Conservation (phyloP, 2,329 filamentous ascomycete species). For the Aschersonia sp. region DNA sequence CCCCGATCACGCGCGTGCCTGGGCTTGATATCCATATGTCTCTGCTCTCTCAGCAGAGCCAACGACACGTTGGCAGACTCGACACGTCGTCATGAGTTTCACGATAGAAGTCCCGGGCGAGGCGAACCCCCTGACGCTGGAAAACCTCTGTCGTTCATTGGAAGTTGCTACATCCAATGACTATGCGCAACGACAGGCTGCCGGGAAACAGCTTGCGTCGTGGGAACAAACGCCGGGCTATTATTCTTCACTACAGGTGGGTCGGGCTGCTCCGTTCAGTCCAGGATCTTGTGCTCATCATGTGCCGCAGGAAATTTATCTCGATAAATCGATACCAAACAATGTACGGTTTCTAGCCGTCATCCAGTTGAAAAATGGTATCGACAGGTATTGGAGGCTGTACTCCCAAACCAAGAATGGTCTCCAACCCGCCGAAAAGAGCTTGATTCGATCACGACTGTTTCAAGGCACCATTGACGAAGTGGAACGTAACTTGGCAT, state of each 20-base stretch:
- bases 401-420: slow-evolving; percentile 44
- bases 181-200: slow-evolving; percentile 48
- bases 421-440: slow-evolving; percentile 61
- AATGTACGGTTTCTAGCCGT: slow-evolving; percentile 80
- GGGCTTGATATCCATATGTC: no score
- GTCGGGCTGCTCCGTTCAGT: slow-evolving; percentile 1
- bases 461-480: slow-evolving; percentile 68
- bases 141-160: slow-evolving; percentile 50
- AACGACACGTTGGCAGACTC: background rate
- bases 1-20: no score
- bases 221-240: slow-evolving; percentile 57
- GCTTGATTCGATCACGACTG: slow-evolving; percentile 57
- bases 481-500: slow-evolving; percentile 56
- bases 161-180: slow-evolving; percentile 48
- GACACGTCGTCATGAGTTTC: slow-evolving; percentile 41
- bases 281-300: background rate
- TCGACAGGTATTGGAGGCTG: slow-evolving; percentile 84
- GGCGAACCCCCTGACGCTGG: slow-evolving; percentile 52
- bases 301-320: slow-evolving; percentile 51
- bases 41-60: background rate
- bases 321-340: slow-evolving; percentile 61
- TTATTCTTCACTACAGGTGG: slow-evolving; percentile 54
- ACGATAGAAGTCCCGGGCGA: slow-evolving; percentile 70
- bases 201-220: slow-evolving; percentile 53
- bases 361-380: slow-evolving; percentile 91